Conservation (phyloP, 352 stramenopile genomes). For the Phytophthora pini region DNA sequence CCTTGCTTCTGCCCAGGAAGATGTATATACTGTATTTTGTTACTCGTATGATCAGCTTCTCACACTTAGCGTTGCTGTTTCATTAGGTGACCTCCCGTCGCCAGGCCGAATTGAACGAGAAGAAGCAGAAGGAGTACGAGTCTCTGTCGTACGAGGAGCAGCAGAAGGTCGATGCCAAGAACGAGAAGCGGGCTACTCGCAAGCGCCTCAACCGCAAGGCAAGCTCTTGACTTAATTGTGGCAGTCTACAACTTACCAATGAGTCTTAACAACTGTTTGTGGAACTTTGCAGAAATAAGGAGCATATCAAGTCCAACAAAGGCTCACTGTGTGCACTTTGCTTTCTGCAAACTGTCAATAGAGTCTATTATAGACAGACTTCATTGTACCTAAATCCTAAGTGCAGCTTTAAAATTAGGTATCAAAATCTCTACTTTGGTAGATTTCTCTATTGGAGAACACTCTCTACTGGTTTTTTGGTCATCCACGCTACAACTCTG, state of each 20-base stretch:
- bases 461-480: no score
- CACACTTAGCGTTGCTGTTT: not conserved
- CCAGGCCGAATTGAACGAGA: constrained; percentile 66
- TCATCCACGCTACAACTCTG: no score
- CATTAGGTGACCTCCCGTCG: constrained; percentile 55
- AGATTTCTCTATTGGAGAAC: no score
- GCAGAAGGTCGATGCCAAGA: constrained; percentile 76
- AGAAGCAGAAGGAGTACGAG: constrained; percentile 84
- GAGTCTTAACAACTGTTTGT: not conserved
- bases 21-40: constrained; percentile 30
- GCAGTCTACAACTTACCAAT: not conserved
- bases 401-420: no score
- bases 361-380: not conserved
- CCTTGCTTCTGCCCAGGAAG: constrained; percentile 31
- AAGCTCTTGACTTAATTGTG: constrained; percentile 2
- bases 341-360: not conserved
- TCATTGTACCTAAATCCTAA: no score
- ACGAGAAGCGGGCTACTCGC: constrained; percentile 72
- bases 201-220: constrained; percentile 78
- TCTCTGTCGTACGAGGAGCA: constrained; percentile 84
- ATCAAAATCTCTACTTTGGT: no score
- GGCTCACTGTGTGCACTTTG: no score
- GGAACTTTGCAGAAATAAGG: constrained; percentile 29
- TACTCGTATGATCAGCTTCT: not conserved
- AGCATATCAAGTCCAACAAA: no score